Evolutionary conservation across 2,329 filamentous ascomycete species (phyloP).

Genomic region (Penicillium frequentans): DNA sequence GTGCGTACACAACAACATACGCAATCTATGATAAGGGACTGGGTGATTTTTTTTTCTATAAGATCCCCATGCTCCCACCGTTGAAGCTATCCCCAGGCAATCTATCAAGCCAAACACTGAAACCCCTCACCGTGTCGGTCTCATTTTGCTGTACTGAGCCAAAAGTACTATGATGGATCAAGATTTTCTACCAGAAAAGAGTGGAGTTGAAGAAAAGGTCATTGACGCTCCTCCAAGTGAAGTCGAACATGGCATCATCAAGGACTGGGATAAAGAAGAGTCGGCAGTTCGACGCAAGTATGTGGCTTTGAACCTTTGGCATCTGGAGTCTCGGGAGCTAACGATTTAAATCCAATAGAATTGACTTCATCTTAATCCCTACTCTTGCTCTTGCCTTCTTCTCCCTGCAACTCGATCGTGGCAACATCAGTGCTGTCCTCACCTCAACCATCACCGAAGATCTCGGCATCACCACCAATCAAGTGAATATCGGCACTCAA

Average conservation of each 20-base stretch:
- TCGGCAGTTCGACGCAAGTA: conserved; percentile 26
- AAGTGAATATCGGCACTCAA: conserved; percentile 57
- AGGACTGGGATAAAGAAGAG: conserved; percentile 32
- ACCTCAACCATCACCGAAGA: conserved; percentile 55
- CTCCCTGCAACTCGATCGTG: conserved; percentile 32
- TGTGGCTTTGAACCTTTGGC: background rate
- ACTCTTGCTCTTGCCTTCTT: conserved; percentile 33
- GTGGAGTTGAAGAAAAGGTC: conserved; percentile 9
- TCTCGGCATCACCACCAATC: conserved; percentile 51
- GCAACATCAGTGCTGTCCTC: conserved; percentile 52
- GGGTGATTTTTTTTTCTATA: background rate
- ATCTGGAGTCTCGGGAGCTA: background rate
- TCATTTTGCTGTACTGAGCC: background rate
- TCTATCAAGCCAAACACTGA: background rate
- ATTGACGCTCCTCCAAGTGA: conserved; percentile 11
- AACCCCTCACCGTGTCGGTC: background rate
- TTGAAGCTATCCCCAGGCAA: background rate
- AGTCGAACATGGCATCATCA: conserved; percentile 16
- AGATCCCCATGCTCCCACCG: background rate
- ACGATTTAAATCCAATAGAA: conserved; percentile 8
- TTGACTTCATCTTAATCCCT: conserved; percentile 32
- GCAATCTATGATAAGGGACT: conserved; percentile 9
- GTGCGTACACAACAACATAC: background rate
- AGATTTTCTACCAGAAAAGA: conserved; percentile 9
- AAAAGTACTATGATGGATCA: background rate